phyloP scores from a whole-genome alignment of 495 filamentous ascomycete genomes.

The Penicillium pancosmium region DNA sequence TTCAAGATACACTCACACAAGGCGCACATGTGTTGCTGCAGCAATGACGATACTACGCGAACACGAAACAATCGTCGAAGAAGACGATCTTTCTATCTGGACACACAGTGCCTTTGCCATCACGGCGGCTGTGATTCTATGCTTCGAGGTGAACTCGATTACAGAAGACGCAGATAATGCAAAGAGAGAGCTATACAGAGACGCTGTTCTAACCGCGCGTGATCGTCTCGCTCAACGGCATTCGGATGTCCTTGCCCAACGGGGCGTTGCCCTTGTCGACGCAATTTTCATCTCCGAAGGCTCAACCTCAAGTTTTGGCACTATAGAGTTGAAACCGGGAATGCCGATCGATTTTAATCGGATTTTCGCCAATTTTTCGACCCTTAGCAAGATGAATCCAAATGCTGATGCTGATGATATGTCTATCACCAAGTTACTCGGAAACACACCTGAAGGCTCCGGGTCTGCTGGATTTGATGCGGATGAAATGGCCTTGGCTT shows the following conservation, averaged over 20 bases:
- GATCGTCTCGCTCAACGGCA: constrained; percentile 26
- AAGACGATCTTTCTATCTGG: constrained; percentile 36
- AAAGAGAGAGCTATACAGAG: constrained; percentile 24
- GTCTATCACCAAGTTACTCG: constrained; percentile 18
- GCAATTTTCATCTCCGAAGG: constrained; percentile 31
- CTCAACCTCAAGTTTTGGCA: constrained; percentile 7
- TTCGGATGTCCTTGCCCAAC: constrained; percentile 31
- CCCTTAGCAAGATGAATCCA: constrained; percentile 21
- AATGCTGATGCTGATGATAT: constrained; percentile 22
- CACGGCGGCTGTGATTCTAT: constrained; percentile 36
- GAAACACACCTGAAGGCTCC: constrained; percentile 17
- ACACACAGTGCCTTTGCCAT: constrained; percentile 38
- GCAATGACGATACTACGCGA: constrained; percentile 51
- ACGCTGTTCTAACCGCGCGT: constrained; percentile 29
- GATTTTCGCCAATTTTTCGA: constrained; percentile 30
- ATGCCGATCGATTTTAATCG: constrained; percentile 29
- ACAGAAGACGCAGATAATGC: constrained; percentile 16
- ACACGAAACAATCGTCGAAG: constrained; percentile 35
- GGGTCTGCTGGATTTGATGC: constrained; percentile 20
- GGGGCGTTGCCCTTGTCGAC: constrained; percentile 36
- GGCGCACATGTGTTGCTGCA: constrained; percentile 47
- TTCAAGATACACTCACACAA: constrained; percentile 41
- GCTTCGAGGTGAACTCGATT: constrained; percentile 32
- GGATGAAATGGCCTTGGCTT: constrained; percentile 25
- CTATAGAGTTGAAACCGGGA: constrained; percentile 6